Base-by-base conservation (phyloP, 129 eudicot species). In the Tagetes erecta region DNA sequence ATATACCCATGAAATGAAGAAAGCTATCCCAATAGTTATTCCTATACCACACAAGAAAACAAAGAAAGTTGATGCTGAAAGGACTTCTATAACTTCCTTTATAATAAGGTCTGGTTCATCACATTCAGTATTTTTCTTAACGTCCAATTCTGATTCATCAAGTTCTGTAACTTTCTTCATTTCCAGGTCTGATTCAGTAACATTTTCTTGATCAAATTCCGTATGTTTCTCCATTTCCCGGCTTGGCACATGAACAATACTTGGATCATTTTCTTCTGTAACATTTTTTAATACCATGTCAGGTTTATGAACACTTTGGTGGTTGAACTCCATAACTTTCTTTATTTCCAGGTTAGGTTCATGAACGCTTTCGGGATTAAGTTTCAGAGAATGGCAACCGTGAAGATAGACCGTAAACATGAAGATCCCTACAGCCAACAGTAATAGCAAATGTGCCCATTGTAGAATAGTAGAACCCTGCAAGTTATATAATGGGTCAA, bases 341-440 rank as follows among this genome's bases (percentile, higher is more conserved):
- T 68, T 47, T 72, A 33, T 14, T 73, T 58, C 67, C 6, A 13
- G 39, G 55, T 1, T 12, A 2, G 63, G 52, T 74, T 74, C 36
- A 20, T 20, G 66, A 37, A 70, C 64, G 47, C 6, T 39, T 51
- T 12, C 45, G 1, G 20, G 57, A 37, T 38, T 9, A 77, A 13
- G 20, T 46, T 67, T 52, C 5, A 30, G 38, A 76, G 67, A 76
- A 53, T 3, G 20, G 51, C 31, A 67, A 42, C 74, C 67, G 4
- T 55, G 58, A 67, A 55, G 10, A 69, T 30, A 12, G 57, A 13
- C 49, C 4, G 64, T 27, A 9, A 47, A 47, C 4, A 69, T 46
- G 53, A 69, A 31, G 8, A 69, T 47, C 59, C 70, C 70, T 5
- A 50, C 39, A 11, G 14, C 64, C 27, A 77, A 37, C 13, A 77